Conservation (phyloP, 2,329 filamentous ascomycete species). For the Tolypocladium album region DNA sequence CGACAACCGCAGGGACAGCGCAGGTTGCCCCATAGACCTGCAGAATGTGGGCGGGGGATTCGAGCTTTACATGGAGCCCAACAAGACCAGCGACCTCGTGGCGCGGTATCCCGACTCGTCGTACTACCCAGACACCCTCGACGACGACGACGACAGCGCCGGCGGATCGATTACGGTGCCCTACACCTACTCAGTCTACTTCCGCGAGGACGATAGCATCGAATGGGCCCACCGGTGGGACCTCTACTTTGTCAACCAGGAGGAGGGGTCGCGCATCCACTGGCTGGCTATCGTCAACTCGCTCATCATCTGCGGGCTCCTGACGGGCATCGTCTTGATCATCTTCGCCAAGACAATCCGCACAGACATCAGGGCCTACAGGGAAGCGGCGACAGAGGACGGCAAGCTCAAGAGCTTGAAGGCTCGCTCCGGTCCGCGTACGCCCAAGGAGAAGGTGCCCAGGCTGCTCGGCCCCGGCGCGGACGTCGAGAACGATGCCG, state of each 20-base stretch:
- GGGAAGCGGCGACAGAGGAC: constrained; percentile 55
- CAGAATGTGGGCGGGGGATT: constrained; percentile 53
- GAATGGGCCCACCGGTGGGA: constrained; percentile 85
- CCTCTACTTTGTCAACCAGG: constrained; percentile 79
- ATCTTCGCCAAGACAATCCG: constrained; percentile 71
- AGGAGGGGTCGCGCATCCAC: constrained; percentile 70
- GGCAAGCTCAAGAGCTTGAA: constrained; percentile 49
- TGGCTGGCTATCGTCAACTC: constrained; percentile 87
- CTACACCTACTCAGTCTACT: constrained; percentile 86
- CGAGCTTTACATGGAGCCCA: constrained; percentile 56
- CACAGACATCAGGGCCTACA: constrained; percentile 66
- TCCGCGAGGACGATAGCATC: constrained; percentile 67
- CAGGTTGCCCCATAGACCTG: constrained; percentile 59
- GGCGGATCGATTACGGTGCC: constrained; percentile 61
- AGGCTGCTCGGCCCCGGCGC: constrained; percentile 51
- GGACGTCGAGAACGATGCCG: constrained; percentile 39
- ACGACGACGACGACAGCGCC: constrained; percentile 46
- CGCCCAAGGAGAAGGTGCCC: constrained; percentile 36
- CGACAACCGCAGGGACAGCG: constrained; percentile 44
- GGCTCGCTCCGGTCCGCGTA: constrained; percentile 20
- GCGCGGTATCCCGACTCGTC: constrained; percentile 46
- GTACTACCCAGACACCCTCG: constrained; percentile 33
- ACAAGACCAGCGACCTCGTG: constrained; percentile 39
- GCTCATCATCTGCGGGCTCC: constrained; percentile 66
- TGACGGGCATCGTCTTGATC: constrained; percentile 71